Conservation (phyloP, 768 basidiomycete species). For the Russula sp. region DNA sequence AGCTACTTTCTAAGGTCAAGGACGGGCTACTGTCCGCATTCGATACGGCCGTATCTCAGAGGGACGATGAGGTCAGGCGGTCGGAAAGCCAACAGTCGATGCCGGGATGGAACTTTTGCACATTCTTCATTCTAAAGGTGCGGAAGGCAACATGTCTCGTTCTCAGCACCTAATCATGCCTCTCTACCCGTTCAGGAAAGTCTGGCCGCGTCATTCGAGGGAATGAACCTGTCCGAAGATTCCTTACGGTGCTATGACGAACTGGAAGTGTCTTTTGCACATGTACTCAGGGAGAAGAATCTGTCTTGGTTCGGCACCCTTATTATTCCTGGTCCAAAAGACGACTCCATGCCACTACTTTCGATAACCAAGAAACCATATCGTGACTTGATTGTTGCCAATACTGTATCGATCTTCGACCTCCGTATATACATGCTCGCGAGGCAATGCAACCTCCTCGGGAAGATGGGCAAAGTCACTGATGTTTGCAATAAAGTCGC, state of each 20-base stretch:
- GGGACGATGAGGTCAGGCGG: conserved; percentile 88
- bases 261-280: conserved; percentile 79
- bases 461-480: conserved; percentile 59
- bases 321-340: conserved; percentile 62
- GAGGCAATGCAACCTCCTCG: conserved; percentile 76
- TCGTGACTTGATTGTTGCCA: conserved; percentile 82
- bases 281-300: conserved; percentile 71
- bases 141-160: conserved; percentile 25
- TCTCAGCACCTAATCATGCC: background rate
- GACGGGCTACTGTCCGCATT: conserved; percentile 85
- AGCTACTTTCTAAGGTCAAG: conserved; percentile 84
- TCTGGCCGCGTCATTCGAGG: conserved; percentile 86
- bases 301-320: conserved; percentile 91
- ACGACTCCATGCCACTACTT: conserved; percentile 82
- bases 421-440: conserved; percentile 88
- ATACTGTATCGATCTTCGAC: conserved; percentile 91
- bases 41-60: conserved; percentile 67
- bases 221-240: conserved; percentile 86
- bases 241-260: conserved; percentile 88
- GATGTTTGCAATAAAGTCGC: conserved; percentile 71
- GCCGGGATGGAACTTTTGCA: conserved; percentile 99
- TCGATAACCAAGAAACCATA: conserved; percentile 80
- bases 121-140: conserved; percentile 94
- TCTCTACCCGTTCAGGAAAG: conserved; percentile 65
- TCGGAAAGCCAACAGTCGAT: conserved; percentile 87